phyloP scores from a whole-genome alignment of 108 stramenopile species.

The Cyclotella baltica region DNA sequence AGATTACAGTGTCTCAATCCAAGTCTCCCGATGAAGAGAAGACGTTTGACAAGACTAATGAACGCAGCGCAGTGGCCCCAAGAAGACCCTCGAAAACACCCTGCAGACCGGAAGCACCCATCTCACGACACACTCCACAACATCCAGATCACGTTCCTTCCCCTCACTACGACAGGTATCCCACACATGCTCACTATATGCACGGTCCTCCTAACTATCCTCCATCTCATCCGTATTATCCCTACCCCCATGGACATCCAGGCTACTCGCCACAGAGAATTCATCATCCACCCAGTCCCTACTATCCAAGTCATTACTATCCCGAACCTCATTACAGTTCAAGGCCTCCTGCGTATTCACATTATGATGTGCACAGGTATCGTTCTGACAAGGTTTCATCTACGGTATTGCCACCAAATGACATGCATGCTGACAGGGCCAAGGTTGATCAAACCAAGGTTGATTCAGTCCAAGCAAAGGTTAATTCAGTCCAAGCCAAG shows the following conservation, averaged over 20 bases:
- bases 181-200: neutral
- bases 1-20: neutral
- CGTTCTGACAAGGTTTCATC: neutral
- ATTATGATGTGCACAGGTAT: neutral
- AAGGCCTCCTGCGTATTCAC: neutral
- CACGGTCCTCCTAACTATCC: neutral
- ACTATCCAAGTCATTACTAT: constrained; percentile 9
- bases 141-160: neutral
- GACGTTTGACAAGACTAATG: neutral
- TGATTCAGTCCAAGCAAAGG: neutral
- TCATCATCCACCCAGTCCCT: neutral
- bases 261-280: neutral
- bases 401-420: constrained; percentile 2
- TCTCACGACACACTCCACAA: neutral
- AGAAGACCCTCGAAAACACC: neutral
- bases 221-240: constrained; percentile 1
- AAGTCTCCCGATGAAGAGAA: neutral
- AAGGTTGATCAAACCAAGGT: no score
- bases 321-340: constrained; percentile 9
- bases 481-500: neutral
- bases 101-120: neutral
- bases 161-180: neutral
- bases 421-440: no score
- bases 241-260: neutral
- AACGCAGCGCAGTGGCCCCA: neutral